Base-by-base conservation (phyloP, 2,329 filamentous ascomycete species). In the Colletotrichum tamarilloi region DNA sequence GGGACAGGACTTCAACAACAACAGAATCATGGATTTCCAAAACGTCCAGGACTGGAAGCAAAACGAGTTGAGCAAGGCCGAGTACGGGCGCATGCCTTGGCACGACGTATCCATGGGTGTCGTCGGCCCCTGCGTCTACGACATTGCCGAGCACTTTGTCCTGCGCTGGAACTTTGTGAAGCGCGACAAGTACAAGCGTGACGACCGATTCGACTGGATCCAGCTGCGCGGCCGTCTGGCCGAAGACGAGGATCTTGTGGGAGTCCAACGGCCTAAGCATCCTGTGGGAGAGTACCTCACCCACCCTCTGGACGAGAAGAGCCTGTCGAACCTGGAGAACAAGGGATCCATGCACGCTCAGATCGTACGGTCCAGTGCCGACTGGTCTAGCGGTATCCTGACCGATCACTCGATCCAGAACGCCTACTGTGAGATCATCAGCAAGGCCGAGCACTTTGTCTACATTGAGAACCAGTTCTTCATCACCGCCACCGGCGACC, bases 381-480 rank as follows among this genome's bases (percentile, higher is more conserved):
- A 98, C 82, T 98, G 96, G 96, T 97, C 94, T 19, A 97, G 94
- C 79, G 96, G 96, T 4, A 97, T 98, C 73, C 82, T 97, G 55
- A 91, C 87, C 0, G 95, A 97, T 74, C 92, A 94, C 77, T 95
- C 92, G 62, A 97, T 97, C 71, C 94, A 97, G 77, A 97, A 95
- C 77, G 94, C 95, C 0, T 97, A 97, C 80, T 88, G 87, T 72
- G 94, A 98, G 75, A 85, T 97, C 35, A 98, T 98, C 77, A 87
- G 92, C 63, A 94, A 94, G 64, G 96, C 96, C 0, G 86, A 98
- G 82, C 96, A 98, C 80, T 98, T 91, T 77, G 93, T 99, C 28
- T 99, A 98, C 84, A 98, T 99, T 74, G 97, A 99, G 82, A 98
- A 98, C 79, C 97, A 99, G 79, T 98, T 98, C 85, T 99, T 98